A percentile compares a stretch with the other conserved stretches of the same genome.
phyloP scores from a whole-genome alignment of 495 filamentous ascomycete species.

The Gamarada debralockiae region DNA sequence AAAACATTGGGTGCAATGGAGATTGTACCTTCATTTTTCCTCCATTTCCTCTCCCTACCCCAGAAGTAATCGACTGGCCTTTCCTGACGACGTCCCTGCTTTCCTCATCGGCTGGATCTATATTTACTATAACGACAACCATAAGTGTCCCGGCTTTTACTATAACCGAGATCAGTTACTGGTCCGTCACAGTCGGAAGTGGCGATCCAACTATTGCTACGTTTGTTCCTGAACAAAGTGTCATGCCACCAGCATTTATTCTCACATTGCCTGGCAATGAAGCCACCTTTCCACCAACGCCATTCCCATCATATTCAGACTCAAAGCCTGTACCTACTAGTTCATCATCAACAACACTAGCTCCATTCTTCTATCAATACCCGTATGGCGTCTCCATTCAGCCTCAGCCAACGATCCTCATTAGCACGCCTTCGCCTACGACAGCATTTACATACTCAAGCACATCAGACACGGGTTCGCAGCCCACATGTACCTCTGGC shows the following conservation, averaged over 20 bases:
- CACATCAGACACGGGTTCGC: too few relatives aligned
- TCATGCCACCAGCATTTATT: conserved; percentile 5
- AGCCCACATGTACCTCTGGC: too few relatives aligned
- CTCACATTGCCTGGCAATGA: background rate
- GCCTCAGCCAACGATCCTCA: too few relatives aligned
- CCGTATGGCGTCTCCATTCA: too few relatives aligned
- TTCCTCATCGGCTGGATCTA: background rate
- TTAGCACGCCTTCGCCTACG: too few relatives aligned
- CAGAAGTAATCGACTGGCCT: conserved; percentile 1
- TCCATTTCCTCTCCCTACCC: background rate
- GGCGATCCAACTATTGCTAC: background rate
- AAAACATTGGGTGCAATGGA: background rate
- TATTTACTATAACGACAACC: conserved; percentile 1
- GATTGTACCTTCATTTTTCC: conserved; percentile 8
- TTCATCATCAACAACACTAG: too few relatives aligned
- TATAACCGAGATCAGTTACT: background rate
- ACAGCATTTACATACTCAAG: too few relatives aligned
- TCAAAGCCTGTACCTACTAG: background rate
- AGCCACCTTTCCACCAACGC: background rate
- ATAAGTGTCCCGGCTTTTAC: conserved; percentile 1
- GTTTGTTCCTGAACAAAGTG: conserved; percentile 4
- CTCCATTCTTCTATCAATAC: too few relatives aligned
- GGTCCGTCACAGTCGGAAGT: background rate
- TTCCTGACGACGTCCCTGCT: conserved; percentile 1
- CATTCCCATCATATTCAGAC: background rate